Conservation (phyloP, 495 filamentous ascomycete genomes). For the Aeminium ludgeri region DNA sequence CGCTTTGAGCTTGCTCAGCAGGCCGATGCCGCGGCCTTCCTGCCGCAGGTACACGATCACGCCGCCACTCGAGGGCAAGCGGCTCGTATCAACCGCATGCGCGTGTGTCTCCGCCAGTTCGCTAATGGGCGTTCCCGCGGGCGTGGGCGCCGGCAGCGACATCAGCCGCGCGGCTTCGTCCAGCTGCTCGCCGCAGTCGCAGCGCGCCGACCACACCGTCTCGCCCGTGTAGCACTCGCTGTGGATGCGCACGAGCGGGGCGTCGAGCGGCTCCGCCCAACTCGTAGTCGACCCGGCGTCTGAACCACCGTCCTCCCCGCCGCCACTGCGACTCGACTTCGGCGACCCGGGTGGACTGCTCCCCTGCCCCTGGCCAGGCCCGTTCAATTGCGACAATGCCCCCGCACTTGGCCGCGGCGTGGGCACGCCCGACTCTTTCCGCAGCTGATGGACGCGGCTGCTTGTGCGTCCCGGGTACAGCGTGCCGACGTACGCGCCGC, state of each 20-base stretch:
- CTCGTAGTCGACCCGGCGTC: not conserved
- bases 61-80: constrained; percentile 44
- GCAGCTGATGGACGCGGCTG: constrained; percentile 34
- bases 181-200: constrained; percentile 94
- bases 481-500: constrained; percentile 79
- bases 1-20: constrained; percentile 90
- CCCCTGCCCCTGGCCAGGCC: not conserved
- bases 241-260: constrained; percentile 82
- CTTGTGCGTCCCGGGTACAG: constrained; percentile 71
- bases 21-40: constrained; percentile 87
- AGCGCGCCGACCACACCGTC: constrained; percentile 92
- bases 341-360: not conserved
- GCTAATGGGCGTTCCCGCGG: constrained; percentile 9
- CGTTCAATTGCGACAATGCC: not conserved
- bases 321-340: too few species aligned
- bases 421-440: constrained; percentile 17
- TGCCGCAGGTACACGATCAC: constrained; percentile 92
- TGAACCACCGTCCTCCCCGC: too few species aligned
- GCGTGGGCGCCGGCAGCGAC: constrained; percentile 43
- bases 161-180: constrained; percentile 92
- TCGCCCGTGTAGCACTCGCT: constrained; percentile 98
- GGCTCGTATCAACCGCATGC: too few species aligned
- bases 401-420: not conserved
- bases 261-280: not conserved
- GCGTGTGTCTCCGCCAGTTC: constrained; percentile 4